Base-by-base conservation (phyloP, 805 yeast species). In the Ogataea zsoltii region DNA sequence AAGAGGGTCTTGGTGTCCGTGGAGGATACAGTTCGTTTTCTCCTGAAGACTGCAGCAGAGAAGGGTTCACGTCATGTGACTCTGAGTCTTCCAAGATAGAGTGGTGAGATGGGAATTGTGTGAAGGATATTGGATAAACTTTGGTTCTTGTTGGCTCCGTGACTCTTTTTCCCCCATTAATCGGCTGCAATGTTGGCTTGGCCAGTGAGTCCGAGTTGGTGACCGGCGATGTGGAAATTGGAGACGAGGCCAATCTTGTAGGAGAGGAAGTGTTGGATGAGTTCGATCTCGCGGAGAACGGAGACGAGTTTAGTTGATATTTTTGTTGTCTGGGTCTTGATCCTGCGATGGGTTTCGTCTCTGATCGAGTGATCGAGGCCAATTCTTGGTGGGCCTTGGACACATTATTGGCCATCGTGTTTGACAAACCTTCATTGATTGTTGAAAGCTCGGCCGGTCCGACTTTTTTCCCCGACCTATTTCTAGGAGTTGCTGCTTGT, bases 151-250 rank as follows among this genome's bases (percentile, higher is more conserved):
- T 7, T 5, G 7, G 6, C 11, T 11, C 31, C 6, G 31, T 11
- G 18, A 7, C 18, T 36, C 39, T 23, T 15, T 37, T 37, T 7
- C 32, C 12, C 12, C 31, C 40, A 7, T 16, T 28, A 9, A 37
- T 14, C 13, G 40, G 25, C 16, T 37, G 40, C 18, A 37, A 6
- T 32, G 44, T 19, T 7, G 43, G 32, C 33, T 54, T 53, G 42
- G 44, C 43, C n/a, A 46, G 34, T 9, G 49, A 29, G 10, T 53
- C 53, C 1, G 49, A 12, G 23, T 35, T 43, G 28, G 38, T 49
- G 10, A 62, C 37, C 13, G 67, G 68, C n/a, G 65, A 60, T 3
- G 66, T 63, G 38, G 52, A 56, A 21, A 60, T 32, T 7, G 66
- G 66, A 0, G 67, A 60, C 9, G 65, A 58, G 7, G 45, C 39